Conservation (phyloP, 2,329 filamentous ascomycete species). For the Mycogone perniciosa region DNA sequence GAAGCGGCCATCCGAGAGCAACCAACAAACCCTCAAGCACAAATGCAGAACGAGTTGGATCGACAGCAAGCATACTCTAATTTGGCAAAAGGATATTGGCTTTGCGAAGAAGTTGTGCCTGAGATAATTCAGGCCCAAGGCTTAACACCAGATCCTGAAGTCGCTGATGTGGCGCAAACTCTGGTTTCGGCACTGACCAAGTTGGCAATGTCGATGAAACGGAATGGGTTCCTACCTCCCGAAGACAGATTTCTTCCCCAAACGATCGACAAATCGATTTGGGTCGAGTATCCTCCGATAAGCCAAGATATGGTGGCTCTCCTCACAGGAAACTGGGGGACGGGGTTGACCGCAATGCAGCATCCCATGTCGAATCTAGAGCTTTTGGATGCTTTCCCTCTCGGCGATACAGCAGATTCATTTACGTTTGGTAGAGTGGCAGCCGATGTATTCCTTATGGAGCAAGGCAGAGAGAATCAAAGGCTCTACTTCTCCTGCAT, state of each 20-base stretch:
- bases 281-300: constrained; percentile 70
- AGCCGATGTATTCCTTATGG: constrained; percentile 68
- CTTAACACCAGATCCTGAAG: constrained; percentile 37
- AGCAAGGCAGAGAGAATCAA: constrained; percentile 62
- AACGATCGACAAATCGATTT: constrained; percentile 73
- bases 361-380: constrained; percentile 42
- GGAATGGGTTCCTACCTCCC: constrained; percentile 71
- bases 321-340: constrained; percentile 55
- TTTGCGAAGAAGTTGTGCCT: constrained; percentile 51
- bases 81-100: constrained; percentile 80
- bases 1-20: constrained; percentile 65
- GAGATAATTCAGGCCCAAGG: constrained; percentile 41
- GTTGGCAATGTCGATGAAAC: constrained; percentile 73
- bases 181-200: constrained; percentile 64
- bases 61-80: constrained; percentile 78
- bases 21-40: constrained; percentile 43
- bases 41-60: constrained; percentile 48
- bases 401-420: constrained; percentile 65
- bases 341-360: constrained; percentile 42
- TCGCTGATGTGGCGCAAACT: constrained; percentile 47
- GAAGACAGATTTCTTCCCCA: constrained; percentile 65
- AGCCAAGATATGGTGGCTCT: constrained; percentile 66
- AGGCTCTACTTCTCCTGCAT: constrained; percentile 66
- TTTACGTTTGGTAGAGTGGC: constrained; percentile 78
- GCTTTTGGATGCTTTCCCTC: constrained; percentile 63